Conservation (phyloP, 139 green algal species). For the Chlamydomonas schloesseri region DNA sequence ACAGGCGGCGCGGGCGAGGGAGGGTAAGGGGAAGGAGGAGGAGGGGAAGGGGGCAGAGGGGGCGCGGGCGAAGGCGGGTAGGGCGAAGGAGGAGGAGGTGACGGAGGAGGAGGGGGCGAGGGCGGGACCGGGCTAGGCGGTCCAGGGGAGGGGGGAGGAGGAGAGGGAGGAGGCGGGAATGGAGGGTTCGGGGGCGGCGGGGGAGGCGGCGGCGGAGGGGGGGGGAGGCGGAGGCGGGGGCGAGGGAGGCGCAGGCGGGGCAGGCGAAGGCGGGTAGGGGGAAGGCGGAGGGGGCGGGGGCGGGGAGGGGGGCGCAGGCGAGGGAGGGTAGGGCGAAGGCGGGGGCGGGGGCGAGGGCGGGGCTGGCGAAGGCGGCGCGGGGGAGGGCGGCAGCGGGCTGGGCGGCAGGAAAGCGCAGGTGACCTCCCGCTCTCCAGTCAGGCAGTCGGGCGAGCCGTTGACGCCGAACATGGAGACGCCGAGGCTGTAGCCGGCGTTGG, state of each 20-base stretch:
- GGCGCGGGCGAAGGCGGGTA: background rate
- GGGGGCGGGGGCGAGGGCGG: no score
- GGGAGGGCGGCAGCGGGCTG: background rate
- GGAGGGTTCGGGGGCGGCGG: background rate
- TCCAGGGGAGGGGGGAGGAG: background rate
- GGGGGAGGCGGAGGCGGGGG: background rate
- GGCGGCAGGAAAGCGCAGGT: no score
- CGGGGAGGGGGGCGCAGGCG: background rate
- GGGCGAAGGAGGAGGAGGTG: no score
- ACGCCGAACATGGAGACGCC: no score
- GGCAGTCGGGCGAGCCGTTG: no score
- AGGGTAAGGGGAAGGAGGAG: background rate
- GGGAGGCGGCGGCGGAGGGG: background rate
- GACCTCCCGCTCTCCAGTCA: no score
- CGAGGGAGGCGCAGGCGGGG: background rate
- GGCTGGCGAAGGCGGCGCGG: no score
- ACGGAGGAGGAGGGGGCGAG: no score
- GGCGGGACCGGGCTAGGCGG: background rate
- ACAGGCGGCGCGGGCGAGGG: no score
- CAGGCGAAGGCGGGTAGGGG: background rate
- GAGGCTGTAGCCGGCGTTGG: no score
- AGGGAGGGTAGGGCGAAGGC: no score
- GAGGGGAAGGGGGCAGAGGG: no score
- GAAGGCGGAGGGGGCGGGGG: background rate
- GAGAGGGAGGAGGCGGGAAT: background rate